phyloP scores from a whole-genome alignment of 768 basidiomycete genomes.

The Amanita jacksonii region DNA sequence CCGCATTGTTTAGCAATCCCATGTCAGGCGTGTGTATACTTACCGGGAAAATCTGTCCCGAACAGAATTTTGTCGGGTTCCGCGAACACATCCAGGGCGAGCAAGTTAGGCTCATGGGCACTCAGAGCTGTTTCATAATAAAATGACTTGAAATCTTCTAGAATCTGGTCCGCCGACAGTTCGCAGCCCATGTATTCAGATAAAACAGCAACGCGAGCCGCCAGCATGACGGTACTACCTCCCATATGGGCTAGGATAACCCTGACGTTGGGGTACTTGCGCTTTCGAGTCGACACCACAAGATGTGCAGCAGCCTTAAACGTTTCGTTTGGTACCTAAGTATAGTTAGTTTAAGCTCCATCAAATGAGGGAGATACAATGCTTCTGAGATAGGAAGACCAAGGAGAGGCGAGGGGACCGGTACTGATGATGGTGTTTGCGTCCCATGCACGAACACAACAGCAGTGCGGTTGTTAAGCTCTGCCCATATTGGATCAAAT shows the following conservation, averaged over 20 bases:
- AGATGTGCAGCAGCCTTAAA: slow-evolving; percentile 76
- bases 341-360: background rate
- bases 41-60: slow-evolving; percentile 74
- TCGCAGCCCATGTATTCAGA: slow-evolving; percentile 62
- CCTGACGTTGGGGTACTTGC: slow-evolving; percentile 46
- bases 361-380: background rate
- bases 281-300: slow-evolving; percentile 61
- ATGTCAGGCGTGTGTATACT: slow-evolving; percentile 2
- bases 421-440: slow-evolving; percentile 54
- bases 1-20: background rate
- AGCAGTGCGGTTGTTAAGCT: slow-evolving; percentile 46
- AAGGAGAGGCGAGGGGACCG: slow-evolving; percentile 51
- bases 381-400: slow-evolving; percentile 67
- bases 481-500: slow-evolving; percentile 64
- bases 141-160: slow-evolving; percentile 60
- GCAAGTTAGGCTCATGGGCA: slow-evolving; percentile 42
- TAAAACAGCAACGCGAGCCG: slow-evolving; percentile 58
- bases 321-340: slow-evolving; percentile 71
- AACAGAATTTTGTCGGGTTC: slow-evolving; percentile 46
- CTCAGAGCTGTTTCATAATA: slow-evolving; percentile 70
- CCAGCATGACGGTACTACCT: slow-evolving; percentile 57
- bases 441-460: slow-evolving; percentile 69
- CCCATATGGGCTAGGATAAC: slow-evolving; percentile 70
- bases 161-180: slow-evolving; percentile 53
- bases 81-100: slow-evolving; percentile 42